Base-by-base conservation (phyloP, 345 rosid genomes). In the Salix caprea region DNA sequence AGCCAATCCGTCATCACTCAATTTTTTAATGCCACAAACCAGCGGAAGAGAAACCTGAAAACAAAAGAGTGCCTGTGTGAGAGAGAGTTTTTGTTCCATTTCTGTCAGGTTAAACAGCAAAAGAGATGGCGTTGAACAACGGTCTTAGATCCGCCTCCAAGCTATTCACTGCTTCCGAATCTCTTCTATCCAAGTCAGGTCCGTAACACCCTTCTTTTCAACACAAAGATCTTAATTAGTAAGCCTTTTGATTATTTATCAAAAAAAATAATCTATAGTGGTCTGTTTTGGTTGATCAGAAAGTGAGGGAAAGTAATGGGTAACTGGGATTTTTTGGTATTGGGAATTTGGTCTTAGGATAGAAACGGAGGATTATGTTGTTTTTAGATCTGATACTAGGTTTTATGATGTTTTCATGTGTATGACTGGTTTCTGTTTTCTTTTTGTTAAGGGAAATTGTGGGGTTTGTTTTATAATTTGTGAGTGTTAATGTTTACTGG, bases 81-180 rank as follows among this genome's bases (percentile, higher is more conserved):
- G 1, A 30, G 24, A 30, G 24, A 0, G 4, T 1, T 24, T 30
- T 26, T 5, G 30, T 39, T 50, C 12, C 70, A 34, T 44, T 64
- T 46, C 0, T 24, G 46, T 36, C 18, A 15, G 54, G 54, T 40
- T 40, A 30, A 30, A 69, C 48, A 12, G 61, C 52, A 36, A 30
- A 19, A 5, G 24, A 2, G 66, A 90, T 90, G 94, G 92, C 95
- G 86, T 76, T 89, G 86, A 89, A 82, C 87, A 87, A 80, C 34
- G 90, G 91, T 1, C 65, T 94, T 70, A 85, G 96, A 90, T 91
- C 96, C 56, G 86, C 88, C 42, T 83, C 98, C 9, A 91, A 72
- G 91, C 84, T 94, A n/a, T 48, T 94, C 0, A 73, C 85, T 19
- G 86, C 91, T 11, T 83, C 97, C 34, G 86, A 84, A 70, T 80